phyloP scores from a whole-genome alignment of 441 rosid genomes.

The Aleurites moluccanus region DNA sequence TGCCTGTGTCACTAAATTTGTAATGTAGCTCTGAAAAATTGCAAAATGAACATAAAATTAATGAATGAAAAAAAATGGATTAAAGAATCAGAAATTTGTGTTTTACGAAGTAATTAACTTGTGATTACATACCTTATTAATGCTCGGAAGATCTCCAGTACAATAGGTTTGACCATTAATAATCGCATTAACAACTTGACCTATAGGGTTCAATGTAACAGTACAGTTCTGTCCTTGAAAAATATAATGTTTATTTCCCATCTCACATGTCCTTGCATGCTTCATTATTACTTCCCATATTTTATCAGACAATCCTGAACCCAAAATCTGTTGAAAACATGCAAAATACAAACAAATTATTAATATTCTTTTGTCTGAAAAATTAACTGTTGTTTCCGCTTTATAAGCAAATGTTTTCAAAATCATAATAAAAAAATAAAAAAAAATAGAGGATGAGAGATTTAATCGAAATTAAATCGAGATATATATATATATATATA shows the following conservation, averaged over 20 bases:
- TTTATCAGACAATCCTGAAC: slow-evolving; percentile 75
- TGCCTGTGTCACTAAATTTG: slow-evolving; percentile 59
- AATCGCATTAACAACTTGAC: slow-evolving; percentile 53
- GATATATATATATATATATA: too few species aligned
- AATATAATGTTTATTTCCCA: slow-evolving; percentile 59
- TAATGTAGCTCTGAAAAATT: slow-evolving; percentile 36
- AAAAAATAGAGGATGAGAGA: too few species aligned
- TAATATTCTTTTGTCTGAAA: too few species aligned
- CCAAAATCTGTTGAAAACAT: slow-evolving; percentile 50
- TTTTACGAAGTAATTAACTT: too few species aligned
- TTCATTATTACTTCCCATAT: slow-evolving; percentile 74
- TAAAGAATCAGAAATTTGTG: not conserved
- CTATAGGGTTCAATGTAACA: slow-evolving; percentile 60
- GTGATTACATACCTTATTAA: slow-evolving; percentile 41
- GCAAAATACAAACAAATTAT: not conserved
- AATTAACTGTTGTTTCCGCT: too few species aligned
- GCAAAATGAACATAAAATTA: too few species aligned
- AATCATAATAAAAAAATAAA: too few species aligned
- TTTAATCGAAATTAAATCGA: too few species aligned
- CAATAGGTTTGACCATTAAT: slow-evolving; percentile 41
- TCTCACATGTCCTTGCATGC: slow-evolving; percentile 67
- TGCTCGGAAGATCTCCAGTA: slow-evolving; percentile 29
- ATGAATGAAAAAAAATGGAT: not conserved
- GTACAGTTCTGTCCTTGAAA: slow-evolving; percentile 33
- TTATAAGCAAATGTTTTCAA: too few species aligned